Evolutionary conservation across 1,139 yeast genomes (phyloP).

Genomic region (Magnusiomyces fungicola): DNA sequence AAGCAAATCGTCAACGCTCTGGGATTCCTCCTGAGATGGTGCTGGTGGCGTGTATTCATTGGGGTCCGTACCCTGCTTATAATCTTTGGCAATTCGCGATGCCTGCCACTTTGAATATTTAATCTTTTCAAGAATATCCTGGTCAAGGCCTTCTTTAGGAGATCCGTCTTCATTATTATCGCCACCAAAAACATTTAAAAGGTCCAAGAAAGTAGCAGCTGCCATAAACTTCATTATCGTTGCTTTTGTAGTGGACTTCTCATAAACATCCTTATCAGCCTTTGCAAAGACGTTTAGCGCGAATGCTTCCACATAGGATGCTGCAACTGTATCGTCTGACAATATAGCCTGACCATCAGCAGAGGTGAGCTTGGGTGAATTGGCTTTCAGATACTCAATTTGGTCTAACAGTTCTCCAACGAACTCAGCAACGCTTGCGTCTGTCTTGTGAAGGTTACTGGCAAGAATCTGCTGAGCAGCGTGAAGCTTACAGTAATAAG

Average conservation of each 20-base stretch:
- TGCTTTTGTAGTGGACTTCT: conserved; percentile 25
- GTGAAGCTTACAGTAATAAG: conserved; percentile 32
- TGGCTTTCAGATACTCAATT: conserved; percentile 47
- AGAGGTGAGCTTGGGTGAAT: conserved; percentile 21
- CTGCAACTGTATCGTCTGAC: conserved; percentile 49
- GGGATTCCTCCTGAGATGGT: conserved; percentile 10
- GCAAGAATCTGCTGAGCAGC: conserved; percentile 62
- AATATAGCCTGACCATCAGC: conserved; percentile 44
- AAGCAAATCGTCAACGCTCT: conserved; percentile 9
- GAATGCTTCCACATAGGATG: conserved; percentile 54
- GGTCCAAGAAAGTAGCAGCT: conserved; percentile 42
- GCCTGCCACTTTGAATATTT: conserved; percentile 56
- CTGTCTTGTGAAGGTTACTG: conserved; percentile 47
- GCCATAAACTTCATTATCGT: conserved; percentile 47
- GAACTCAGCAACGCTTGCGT: conserved; percentile 47
- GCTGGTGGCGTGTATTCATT: conserved; percentile 33
- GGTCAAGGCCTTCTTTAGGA: conserved; percentile 18
- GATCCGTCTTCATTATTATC: conserved; percentile 18
- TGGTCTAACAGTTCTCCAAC: conserved; percentile 56
- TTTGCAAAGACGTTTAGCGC: conserved; percentile 54
- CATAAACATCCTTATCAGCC: conserved; percentile 41
- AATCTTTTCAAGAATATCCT: conserved; percentile 36
- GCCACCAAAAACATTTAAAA: conserved; percentile 37
- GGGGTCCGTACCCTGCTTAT: conserved; percentile 45
- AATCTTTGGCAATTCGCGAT: conserved; percentile 44